Base-by-base conservation (phyloP, 2,329 filamentous ascomycete species). In the Zymoseptoria ardabiliae region DNA sequence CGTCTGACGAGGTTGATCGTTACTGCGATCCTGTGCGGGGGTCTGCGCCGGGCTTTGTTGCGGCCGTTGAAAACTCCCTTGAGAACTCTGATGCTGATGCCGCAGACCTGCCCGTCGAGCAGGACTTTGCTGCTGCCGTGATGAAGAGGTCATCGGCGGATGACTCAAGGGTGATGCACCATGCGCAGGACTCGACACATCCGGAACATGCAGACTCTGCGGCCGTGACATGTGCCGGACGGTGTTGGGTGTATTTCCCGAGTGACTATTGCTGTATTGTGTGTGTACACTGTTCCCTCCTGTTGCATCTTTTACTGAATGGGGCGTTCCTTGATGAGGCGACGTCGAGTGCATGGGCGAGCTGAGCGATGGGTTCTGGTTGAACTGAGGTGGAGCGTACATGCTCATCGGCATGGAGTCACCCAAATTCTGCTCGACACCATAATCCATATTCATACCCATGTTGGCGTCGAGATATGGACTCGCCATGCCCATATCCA, bases 401-500 rank as follows among this genome's bases (percentile, higher is more conserved):
- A 78, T 69, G 56, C 68, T 66, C 69, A 73, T 68, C 9, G 56
- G 55, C 63, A 69, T 61, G 23, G 60, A 53, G 50, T 49, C 58
- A 28, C 62, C 59, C 17, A 66, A 49, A 48, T 49, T 75, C 68
- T 65, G 66, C 41, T 72, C 69, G 20, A 69, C 65, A 51, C 61
- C 63, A 50, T 77, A 77, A 57, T 79, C 77, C 63, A 79, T 72
- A 13, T 72, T 63, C 73, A 80, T 77, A 52, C 69, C 66, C 66
- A 79, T 71, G 56, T 63, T 66, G 48, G 70, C 69, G 41, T 75
- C 71, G 20, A 72, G 61, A 62, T 76, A 80, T 1, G 77, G 73
- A 62, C 72, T 76, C 28, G 64, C 67, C 67, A 79, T 75, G 51
- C 73, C 71, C 70, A 80, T 71, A 53, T 78, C 77, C 51, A 80